Percentiles rank a stretch among this genome's conserved stretches.
phyloP scores from a whole-genome alignment of 2,329 filamentous ascomycete genomes.

The Fonsecaea nubica region DNA sequence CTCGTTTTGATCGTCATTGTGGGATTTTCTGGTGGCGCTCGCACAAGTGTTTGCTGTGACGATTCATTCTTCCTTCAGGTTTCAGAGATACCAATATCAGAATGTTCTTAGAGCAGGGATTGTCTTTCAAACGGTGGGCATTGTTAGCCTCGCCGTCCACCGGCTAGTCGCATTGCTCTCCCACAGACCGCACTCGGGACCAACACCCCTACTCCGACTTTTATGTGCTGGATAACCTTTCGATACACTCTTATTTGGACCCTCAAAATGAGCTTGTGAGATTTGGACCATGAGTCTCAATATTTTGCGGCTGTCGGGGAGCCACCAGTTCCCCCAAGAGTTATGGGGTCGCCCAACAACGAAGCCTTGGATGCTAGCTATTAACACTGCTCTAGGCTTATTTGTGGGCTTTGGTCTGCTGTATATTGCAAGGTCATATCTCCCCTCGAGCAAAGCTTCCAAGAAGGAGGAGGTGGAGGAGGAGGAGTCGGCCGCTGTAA shows the following conservation, averaged over 20 bases:
- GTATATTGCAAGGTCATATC: slow-evolving; percentile 19
- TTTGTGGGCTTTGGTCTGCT: slow-evolving; percentile 26
- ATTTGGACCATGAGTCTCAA: slow-evolving; percentile 10
- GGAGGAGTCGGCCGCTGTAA: not conserved
- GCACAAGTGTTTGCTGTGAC: not conserved
- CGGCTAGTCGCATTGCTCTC: slow-evolving; percentile 12
- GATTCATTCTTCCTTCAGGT: not conserved
- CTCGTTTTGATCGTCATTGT: not conserved
- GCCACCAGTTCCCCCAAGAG: slow-evolving; percentile 5
- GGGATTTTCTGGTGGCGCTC: not conserved
- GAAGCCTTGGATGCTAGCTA: slow-evolving; percentile 18
- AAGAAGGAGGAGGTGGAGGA: slow-evolving; percentile 4
- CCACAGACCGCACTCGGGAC: slow-evolving; percentile 17
- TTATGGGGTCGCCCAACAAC: slow-evolving; percentile 5
- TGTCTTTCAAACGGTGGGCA: slow-evolving; percentile 3
- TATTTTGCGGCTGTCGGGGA: not conserved
- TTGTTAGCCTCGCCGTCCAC: slow-evolving; percentile 14
- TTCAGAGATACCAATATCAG: not conserved
- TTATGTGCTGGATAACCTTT: not conserved
- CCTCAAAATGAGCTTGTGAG: not conserved
- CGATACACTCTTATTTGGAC: not conserved
- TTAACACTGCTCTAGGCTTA: slow-evolving; percentile 18
- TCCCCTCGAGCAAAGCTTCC: slow-evolving; percentile 8
- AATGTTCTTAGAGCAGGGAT: not conserved
- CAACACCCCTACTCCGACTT: slow-evolving; percentile 2